Conservation (phyloP, 169 alveolate genomes). For the Plasmodium malariae region DNA sequence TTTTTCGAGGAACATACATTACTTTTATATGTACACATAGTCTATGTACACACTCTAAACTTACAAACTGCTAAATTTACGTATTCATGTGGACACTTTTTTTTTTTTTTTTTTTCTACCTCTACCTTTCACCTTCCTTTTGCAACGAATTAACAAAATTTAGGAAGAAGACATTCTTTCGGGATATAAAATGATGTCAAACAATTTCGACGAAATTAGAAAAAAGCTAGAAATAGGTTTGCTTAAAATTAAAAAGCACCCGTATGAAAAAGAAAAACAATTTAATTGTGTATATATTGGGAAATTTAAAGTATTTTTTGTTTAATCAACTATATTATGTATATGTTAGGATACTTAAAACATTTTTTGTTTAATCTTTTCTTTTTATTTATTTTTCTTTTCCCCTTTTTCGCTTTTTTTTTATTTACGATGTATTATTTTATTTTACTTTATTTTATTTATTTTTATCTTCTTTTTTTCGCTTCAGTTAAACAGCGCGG, state of each 20-base stretch:
- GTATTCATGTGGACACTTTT: neutral
- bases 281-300: too few species aligned
- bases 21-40: neutral
- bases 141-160: neutral
- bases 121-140: neutral
- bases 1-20: too few species aligned
- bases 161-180: constrained; percentile 51
- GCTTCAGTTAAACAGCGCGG: constrained; percentile 83
- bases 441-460: too few species aligned
- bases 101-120: neutral
- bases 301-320: too few species aligned
- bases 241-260: neutral
- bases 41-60: neutral
- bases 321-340: too few species aligned
- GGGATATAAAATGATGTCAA: constrained; percentile 37
- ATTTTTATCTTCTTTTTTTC: neutral
- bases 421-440: too few species aligned
- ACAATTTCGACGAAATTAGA: constrained; percentile 21
- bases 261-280: neutral
- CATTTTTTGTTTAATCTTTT: too few species aligned
- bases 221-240: constrained; percentile 60
- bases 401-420: too few species aligned
- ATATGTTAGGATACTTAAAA: too few species aligned
- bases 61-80: neutral
- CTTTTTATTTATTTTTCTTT: too few species aligned